Evolutionary conservation across 352 stramenopile genomes (phyloP), one percentile per base, ranked within the genome.

Genomic region (Detonula confervacea): DNA sequence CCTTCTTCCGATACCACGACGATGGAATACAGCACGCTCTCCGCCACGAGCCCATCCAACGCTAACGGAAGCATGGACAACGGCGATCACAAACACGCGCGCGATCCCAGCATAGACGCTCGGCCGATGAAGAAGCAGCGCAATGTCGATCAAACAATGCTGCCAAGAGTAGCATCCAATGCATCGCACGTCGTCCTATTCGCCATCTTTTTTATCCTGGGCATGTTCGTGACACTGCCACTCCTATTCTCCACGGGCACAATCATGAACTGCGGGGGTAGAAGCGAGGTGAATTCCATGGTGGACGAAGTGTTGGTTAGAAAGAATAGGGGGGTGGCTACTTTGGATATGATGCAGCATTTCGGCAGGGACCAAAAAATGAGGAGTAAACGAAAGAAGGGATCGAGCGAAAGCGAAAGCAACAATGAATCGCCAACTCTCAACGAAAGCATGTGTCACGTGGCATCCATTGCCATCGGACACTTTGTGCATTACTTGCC

Each of bases 391-490:
- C 6, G 37, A 22, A 44, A 29, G 20, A 39, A 12, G n/a, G 24
- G 14, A 16, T 33, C 6, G 29, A 30, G 20, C 20, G 25, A 27
- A 57, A 9, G 44, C 20, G 11, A 51, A 52, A 18, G 18, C 49
- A 25, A 57, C 49, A 20, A 57, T 25, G 49, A 25, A 57, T 22
- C 3, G 12, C 42, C 27, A 18, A 44, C 29, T 24, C 12, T 62
- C 1, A 5, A 37, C 9, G 44, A 47, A 30, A 47, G 51, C 24
- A 39, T 60, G 12, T 62, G 63, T 52, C 63, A 39, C n/a, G 33
- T 72, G 16, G 6, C 63, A 39, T 72, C 25, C 3, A 52, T 62
- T 37, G 52, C 39, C 24, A 66, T 74, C 24, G 37, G 16, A 30
- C 11, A 47, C 18, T 37, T 65, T 47, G 39, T 29, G 2, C 24